phyloP scores from a whole-genome alignment of 805 yeast species.

The Jamesozyma spencerorum region DNA sequence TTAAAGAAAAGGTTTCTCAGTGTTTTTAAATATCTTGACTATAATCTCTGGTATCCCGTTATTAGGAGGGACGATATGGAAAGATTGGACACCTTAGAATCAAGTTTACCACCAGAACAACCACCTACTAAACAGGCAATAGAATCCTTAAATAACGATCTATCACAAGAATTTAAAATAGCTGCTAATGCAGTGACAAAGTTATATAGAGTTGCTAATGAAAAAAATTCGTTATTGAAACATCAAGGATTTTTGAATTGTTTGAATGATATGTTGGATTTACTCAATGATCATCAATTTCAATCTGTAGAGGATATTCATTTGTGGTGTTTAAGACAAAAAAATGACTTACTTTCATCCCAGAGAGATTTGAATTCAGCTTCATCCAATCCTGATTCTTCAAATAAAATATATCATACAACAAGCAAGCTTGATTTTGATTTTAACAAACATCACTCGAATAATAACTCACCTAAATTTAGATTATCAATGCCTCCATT shows the following conservation, averaged over 20 bases:
- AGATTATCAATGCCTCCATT: constrained; percentile 17
- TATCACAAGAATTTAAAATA: constrained; percentile 54
- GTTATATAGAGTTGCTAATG: constrained; percentile 51
- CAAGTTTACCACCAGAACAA: constrained; percentile 26
- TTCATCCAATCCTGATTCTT: neutral
- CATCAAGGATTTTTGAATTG: constrained; percentile 57
- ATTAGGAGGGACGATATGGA: no score
- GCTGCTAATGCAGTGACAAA: constrained; percentile 70
- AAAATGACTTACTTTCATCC: constrained; percentile 11
- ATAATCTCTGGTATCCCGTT: no score
- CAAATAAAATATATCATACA: no score
- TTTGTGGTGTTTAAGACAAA: constrained; percentile 21
- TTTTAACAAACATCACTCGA: constrained; percentile 6
- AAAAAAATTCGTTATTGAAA: constrained; percentile 39
- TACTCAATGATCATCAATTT: constrained; percentile 20
- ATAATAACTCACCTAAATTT: constrained; percentile 11
- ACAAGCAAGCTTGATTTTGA: constrained; percentile 9
- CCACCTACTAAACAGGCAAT: constrained; percentile 25
- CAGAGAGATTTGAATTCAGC: neutral
- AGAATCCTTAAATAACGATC: constrained; percentile 37
- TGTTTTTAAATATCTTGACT: no score
- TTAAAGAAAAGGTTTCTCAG: no score
- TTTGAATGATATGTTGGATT: constrained; percentile 44
- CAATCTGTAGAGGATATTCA: constrained; percentile 14
- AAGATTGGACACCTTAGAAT: constrained; percentile 15